phyloP scores from a whole-genome alignment of 2,329 filamentous ascomycete genomes.

The Leptoxyphium fumago region DNA sequence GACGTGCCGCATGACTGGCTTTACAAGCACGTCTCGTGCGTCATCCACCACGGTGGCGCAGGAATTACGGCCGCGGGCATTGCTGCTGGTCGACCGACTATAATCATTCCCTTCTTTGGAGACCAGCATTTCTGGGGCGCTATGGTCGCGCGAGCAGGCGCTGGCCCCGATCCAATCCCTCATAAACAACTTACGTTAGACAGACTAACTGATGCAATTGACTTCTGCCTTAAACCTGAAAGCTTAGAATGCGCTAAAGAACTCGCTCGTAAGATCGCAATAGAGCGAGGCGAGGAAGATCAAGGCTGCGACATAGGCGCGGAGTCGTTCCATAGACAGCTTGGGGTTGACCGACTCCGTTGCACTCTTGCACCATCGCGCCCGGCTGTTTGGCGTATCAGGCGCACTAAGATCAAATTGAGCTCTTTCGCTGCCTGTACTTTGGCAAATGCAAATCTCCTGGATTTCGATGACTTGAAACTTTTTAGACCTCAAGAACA shows the following conservation, averaged over 20 bases:
- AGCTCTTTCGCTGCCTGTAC: constrained; percentile 57
- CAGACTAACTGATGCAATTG: constrained; percentile 29
- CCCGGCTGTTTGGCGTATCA: constrained; percentile 60
- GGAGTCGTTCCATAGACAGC: constrained; percentile 27
- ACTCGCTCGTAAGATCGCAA: constrained; percentile 24
- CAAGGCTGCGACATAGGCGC: constrained; percentile 25
- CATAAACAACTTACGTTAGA: constrained; percentile 47
- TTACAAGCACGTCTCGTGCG: constrained; percentile 34
- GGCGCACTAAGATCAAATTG: constrained; percentile 47
- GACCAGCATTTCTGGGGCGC: constrained; percentile 40
- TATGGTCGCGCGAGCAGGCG: constrained; percentile 29
- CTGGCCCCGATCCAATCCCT: constrained; percentile 59
- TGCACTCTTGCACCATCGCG: constrained; percentile 53
- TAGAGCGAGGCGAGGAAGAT: constrained; percentile 14
- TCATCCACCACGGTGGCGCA: constrained; percentile 41
- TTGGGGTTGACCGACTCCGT: constrained; percentile 47
- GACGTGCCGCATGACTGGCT: constrained; percentile 41
- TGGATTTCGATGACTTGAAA: constrained; percentile 58
- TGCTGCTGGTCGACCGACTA: constrained; percentile 34
- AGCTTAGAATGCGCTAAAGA: constrained; percentile 19
- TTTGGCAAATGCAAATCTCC: constrained; percentile 44
- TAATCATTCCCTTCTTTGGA: constrained; percentile 41
- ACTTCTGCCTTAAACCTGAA: constrained; percentile 22
- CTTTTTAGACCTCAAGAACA: constrained; percentile 48
- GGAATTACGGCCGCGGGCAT: constrained; percentile 44